Percentiles rank a stretch among this genome's conserved stretches.
Evolutionary conservation across 805 yeast genomes (phyloP).

Genomic region (Saturnispora bothae): DNA sequence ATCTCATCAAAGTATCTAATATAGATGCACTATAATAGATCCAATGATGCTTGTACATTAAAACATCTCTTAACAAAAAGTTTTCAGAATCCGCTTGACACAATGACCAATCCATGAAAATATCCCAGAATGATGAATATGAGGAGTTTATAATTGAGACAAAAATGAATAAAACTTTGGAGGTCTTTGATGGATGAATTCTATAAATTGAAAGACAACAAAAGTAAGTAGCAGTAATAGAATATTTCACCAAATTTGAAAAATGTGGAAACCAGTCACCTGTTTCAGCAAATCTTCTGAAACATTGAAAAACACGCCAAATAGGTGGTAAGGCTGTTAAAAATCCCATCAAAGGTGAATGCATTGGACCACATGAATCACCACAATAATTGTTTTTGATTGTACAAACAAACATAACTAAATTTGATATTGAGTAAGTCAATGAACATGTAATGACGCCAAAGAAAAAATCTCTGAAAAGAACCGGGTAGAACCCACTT

Average conservation of each 20-base stretch:
- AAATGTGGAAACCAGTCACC: constrained; percentile 96
- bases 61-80: constrained; percentile 55
- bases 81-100: constrained; percentile 54
- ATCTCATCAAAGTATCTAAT: constrained; percentile 61
- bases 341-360: constrained; percentile 71
- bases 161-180: constrained; percentile 46
- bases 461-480: constrained; percentile 83
- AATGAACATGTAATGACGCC: constrained; percentile 87
- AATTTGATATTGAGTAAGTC: constrained; percentile 77
- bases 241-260: constrained; percentile 75
- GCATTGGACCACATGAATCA: constrained; percentile 59
- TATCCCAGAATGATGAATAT: constrained; percentile 72
- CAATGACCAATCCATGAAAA: constrained; percentile 93
- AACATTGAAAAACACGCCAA: constrained; percentile 85
- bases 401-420: constrained; percentile 76
- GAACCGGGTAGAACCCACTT: constrained; percentile 89
- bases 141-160: constrained; percentile 67
- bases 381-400: constrained; percentile 51
- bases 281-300: constrained; percentile 83
- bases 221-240: constrained; percentile 55
- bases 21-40: constrained; percentile 69
- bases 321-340: constrained; percentile 74
- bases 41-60: constrained; percentile 49
- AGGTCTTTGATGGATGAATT: constrained; percentile 32
- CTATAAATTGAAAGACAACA: constrained; percentile 68